Evolutionary conservation across 257 asterid species (phyloP), one percentile per base, ranked within the genome.

Genomic region (Solanum bulbocastanum): DNA sequence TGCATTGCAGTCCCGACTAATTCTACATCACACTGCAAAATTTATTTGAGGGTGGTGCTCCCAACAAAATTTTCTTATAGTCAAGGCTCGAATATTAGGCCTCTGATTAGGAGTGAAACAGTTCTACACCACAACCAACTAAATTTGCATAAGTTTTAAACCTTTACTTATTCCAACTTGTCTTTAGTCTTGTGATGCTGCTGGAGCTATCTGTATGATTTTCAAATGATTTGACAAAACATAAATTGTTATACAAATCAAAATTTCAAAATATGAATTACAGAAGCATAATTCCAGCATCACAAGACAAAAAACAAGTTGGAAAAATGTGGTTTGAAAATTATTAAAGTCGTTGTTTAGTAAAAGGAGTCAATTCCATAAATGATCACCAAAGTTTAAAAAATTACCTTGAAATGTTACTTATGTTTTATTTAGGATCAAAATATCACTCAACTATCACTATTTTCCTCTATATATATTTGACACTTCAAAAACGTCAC

Each of bases 21-120:
- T 0, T 52, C 0, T 52, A 52, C 0, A 18, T 52, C 4, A 0
- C 3, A 16, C 1, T 18, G n/a, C 4, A 18, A 0, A 2, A 0
- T 4, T 16, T 1, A 52, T 52, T 18, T 52, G n/a, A 18, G 9
- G 62, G 10, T 49, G 22, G 3, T 2, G 58, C 22, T 49, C 22
- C 22, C 8, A 49, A 49, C 3, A 0, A 0, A 0, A 18, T 52
- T 52, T 52, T 52, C 0, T 18, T 0, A 52, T 52, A 52, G 8
- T 52, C 4, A 16, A 13, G 2, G 6, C 56, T 44, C 0, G 1
- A 6, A 52, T 52, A 0, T 52, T 10, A 52, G 10, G 1, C 3
- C 4, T 52, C 60, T 49, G 9, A 0, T 52, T 52, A 52, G 0
- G 10, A 0, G 6, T 16, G 1, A 1, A 52, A 0, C 0, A 52